phyloP scores from a whole-genome alignment of 2,329 filamentous ascomycete species.

The Gremmenia infestans region DNA sequence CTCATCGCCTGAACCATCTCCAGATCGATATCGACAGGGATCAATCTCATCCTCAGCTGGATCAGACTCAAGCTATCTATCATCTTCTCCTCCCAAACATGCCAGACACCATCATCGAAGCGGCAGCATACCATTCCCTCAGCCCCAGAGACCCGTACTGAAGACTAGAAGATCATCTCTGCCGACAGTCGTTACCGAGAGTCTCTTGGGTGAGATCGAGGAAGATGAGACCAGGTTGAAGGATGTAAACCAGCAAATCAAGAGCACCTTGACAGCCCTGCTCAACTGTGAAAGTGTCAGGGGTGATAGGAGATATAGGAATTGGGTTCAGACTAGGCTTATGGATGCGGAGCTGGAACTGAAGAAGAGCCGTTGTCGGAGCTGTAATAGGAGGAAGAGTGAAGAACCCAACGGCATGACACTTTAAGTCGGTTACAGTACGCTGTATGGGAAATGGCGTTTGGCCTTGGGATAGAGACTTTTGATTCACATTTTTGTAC shows the following conservation, averaged over 20 bases:
- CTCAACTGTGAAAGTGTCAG: conserved; percentile 47
- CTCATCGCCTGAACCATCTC: conserved; percentile 4
- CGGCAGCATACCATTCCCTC: conserved; percentile 4
- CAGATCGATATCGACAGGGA: conserved; percentile 4
- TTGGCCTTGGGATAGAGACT: background rate
- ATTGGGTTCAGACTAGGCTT: conserved; percentile 46
- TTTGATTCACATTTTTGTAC: background rate
- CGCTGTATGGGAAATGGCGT: background rate
- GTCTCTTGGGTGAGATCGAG: conserved; percentile 18
- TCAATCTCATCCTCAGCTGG: conserved; percentile 20
- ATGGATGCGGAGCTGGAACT: conserved; percentile 49
- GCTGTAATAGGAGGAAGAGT: conserved; percentile 20
- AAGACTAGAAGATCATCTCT: conserved; percentile 18
- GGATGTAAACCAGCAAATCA: conserved; percentile 48
- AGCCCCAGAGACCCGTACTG: conserved; percentile 6
- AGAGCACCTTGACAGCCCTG: conserved; percentile 47
- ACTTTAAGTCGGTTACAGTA: background rate
- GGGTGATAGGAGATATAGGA: conserved; percentile 40
- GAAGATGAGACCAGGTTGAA: conserved; percentile 36
- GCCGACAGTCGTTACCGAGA: conserved; percentile 24
- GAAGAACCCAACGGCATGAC: conserved; percentile 7
- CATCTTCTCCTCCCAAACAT: conserved; percentile 4
- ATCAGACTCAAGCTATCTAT: conserved; percentile 7
- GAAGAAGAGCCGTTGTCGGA: conserved; percentile 23
- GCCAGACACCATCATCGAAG: conserved; percentile 10